A percentile compares a stretch with the other conserved stretches of the same genome.
Evolutionary conservation across 2,329 filamentous ascomycete genomes (phyloP).

Genomic region (Scytalidium sp.): DNA sequence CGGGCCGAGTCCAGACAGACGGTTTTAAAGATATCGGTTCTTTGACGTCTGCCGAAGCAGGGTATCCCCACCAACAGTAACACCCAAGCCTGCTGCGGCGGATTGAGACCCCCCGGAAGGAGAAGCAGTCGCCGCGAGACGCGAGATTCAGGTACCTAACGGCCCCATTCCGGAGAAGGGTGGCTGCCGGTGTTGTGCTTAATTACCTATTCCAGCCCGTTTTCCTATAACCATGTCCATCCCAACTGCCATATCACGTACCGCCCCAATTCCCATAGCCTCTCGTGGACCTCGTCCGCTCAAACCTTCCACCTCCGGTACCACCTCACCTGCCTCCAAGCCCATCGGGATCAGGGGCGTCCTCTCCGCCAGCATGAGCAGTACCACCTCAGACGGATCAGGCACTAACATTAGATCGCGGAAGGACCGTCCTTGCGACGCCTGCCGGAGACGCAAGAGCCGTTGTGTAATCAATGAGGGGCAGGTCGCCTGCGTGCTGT

Average conservation of each 20-base stretch:
- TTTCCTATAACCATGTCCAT: constrained; percentile 45
- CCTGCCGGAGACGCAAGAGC: constrained; percentile 69
- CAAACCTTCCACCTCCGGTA: constrained; percentile 12
- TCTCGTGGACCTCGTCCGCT: constrained; percentile 49
- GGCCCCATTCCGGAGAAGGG: background rate
- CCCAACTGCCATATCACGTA: constrained; percentile 52
- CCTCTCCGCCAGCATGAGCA: constrained; percentile 45
- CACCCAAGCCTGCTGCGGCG: background rate
- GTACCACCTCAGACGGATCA: constrained; percentile 49
- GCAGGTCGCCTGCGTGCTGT: constrained; percentile 69
- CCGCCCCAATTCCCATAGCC: constrained; percentile 64
- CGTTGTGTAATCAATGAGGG: constrained; percentile 79
- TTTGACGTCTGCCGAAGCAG: background rate
- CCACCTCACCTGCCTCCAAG: constrained; percentile 15
- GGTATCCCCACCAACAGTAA: background rate
- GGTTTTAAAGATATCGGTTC: background rate
- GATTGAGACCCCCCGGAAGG: background rate
- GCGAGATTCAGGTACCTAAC: background rate
- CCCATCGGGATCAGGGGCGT: constrained; percentile 17
- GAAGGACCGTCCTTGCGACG: constrained; percentile 62
- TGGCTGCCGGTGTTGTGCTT: too few relatives aligned
- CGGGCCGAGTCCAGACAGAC: background rate
- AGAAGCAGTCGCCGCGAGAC: background rate
- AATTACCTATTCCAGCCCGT: background rate
- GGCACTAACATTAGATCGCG: constrained; percentile 40